phyloP scores from a whole-genome alignment of 805 yeast genomes.

The Cephaloascus albidus region DNA sequence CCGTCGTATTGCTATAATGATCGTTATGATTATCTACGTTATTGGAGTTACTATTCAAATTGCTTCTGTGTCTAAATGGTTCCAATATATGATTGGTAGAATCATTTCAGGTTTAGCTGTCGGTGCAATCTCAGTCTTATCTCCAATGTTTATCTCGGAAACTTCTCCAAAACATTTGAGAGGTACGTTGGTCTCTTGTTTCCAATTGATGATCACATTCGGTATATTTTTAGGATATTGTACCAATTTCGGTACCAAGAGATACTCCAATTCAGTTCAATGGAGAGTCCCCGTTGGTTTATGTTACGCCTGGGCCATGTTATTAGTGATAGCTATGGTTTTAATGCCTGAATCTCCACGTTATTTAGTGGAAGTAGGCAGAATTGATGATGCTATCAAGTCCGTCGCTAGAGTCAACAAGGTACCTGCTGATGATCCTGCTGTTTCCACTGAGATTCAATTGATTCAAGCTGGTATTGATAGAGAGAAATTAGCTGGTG shows the following conservation, averaged over 20 bases:
- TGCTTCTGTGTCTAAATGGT: conserved; percentile 45
- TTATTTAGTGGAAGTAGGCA: conserved; percentile 42
- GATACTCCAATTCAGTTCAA: conserved; percentile 38
- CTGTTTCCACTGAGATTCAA: conserved; percentile 44
- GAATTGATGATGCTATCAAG: conserved; percentile 41
- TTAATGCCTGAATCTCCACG: conserved; percentile 68
- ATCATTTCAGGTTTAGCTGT: conserved; percentile 47
- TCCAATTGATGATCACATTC: conserved; percentile 59
- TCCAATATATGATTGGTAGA: conserved; percentile 58
- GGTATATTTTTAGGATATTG: conserved; percentile 70
- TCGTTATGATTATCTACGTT: conserved; percentile 45
- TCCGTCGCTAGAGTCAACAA: conserved; percentile 54
- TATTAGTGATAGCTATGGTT: conserved; percentile 40
- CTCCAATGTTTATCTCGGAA: conserved; percentile 57
- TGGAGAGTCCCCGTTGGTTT: conserved; percentile 64
- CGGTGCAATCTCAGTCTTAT: conserved; percentile 42
- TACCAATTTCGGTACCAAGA: conserved; percentile 55
- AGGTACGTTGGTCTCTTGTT: conserved; percentile 63
- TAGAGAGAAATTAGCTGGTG: conserved; percentile 52
- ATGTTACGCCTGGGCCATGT: conserved; percentile 34
- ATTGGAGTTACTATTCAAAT: conserved; percentile 57
- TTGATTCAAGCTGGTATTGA: conserved; percentile 52
- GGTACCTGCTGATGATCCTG: conserved; percentile 40
- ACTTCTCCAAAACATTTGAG: conserved; percentile 61
- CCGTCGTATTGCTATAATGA: conserved; percentile 46